These are phyloP conservation scores for Hypoxylon sp. DNA, from an alignment of 2,329 filamentous ascomycete genomes.

Conservation along the genomic window DNA sequence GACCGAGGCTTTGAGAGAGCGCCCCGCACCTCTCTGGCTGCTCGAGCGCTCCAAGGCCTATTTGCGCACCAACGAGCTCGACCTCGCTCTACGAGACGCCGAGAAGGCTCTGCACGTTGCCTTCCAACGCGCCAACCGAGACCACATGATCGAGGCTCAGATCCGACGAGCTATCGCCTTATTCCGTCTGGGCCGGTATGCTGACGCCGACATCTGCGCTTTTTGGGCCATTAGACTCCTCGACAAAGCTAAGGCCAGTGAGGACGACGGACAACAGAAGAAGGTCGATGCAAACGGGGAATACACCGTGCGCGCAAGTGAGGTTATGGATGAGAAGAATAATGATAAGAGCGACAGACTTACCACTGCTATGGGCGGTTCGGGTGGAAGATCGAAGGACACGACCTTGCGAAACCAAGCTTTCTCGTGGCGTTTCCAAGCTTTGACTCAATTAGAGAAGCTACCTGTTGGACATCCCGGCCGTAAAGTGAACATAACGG, in stretches of 20 bases:
- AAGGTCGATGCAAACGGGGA: constrained; percentile 63
- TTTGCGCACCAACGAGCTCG: constrained; percentile 72
- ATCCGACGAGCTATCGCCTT: constrained; percentile 83
- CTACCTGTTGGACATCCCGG: constrained; percentile 62
- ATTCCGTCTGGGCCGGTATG: constrained; percentile 77
- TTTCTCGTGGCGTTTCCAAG: constrained; percentile 63
- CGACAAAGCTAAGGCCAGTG: constrained; percentile 57
- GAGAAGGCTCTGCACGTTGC: constrained; percentile 75
- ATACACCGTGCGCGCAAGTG: constrained; percentile 60
- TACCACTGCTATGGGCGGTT: constrained; percentile 43
- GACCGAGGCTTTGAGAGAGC: constrained; percentile 75
- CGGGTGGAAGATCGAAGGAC: constrained; percentile 45
- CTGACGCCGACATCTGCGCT: constrained; percentile 81
- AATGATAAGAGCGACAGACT: constrained; percentile 42
- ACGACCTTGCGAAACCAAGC: constrained; percentile 57
- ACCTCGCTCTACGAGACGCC: constrained; percentile 78
- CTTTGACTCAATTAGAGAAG: constrained; percentile 61
- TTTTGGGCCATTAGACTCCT: constrained; percentile 66
- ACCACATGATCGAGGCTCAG: constrained; percentile 85
- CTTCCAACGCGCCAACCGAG: constrained; percentile 77
- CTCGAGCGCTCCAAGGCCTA: constrained; percentile 86
- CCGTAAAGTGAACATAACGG: constrained; percentile 61
- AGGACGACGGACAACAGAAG: constrained; percentile 57
- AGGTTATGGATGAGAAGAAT: constrained; percentile 50
- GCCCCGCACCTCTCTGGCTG: constrained; percentile 82